Percentiles rank a stretch among this genome's conserved stretches.
These are phyloP conservation scores for Primulina huaijiensis DNA, from an alignment of 257 asterid species.

Conservation along the genomic window DNA sequence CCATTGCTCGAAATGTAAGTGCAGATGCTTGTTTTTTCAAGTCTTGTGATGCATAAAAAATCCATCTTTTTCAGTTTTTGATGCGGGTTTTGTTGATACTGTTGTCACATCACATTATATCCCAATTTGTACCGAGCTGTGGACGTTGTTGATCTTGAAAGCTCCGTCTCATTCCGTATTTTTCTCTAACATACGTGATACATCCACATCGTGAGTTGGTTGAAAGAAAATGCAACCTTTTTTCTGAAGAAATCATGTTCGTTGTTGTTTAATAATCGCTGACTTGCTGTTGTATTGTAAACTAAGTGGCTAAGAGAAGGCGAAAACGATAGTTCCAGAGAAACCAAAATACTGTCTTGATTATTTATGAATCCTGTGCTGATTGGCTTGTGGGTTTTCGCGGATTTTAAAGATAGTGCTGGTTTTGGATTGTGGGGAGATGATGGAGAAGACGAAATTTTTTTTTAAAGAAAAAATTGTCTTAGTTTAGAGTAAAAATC, in stretches of 20 bases:
- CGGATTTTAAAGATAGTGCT: slow-evolving; percentile 29
- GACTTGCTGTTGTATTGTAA: neutral
- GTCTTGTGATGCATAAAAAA: slow-evolving; percentile 17
- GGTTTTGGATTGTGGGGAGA: slow-evolving; percentile 9
- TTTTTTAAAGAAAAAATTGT: slow-evolving; percentile 1
- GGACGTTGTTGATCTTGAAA: slow-evolving; percentile 39
- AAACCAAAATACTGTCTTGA: neutral
- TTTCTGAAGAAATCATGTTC: slow-evolving; percentile 17
- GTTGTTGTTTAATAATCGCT: too few relatives aligned
- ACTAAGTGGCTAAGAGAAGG: too few relatives aligned
- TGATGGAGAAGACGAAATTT: too few relatives aligned
- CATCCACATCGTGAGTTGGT: slow-evolving; percentile 7
- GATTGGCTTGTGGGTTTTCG: slow-evolving; percentile 37
- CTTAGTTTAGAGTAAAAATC: slow-evolving; percentile 14
- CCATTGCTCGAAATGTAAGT: slow-evolving; percentile 48
- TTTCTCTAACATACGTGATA: slow-evolving; percentile 8
- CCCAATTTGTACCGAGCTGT: slow-evolving; percentile 25
- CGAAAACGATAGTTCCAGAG: too few relatives aligned
- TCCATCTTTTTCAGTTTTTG: slow-evolving; percentile 20
- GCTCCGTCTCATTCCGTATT: slow-evolving; percentile 23
- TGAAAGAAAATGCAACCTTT: slow-evolving; percentile 21
- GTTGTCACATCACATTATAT: slow-evolving; percentile 15
- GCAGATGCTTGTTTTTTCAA: slow-evolving; percentile 20
- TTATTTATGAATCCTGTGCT: slow-evolving; percentile 23
- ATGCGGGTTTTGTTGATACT: slow-evolving; percentile 23